A percentile compares a stretch with the other conserved stretches of the same genome.
Evolutionary conservation across 2,329 filamentous ascomycete genomes (phyloP).

Genomic region (Scedosporium apiospermum): DNA sequence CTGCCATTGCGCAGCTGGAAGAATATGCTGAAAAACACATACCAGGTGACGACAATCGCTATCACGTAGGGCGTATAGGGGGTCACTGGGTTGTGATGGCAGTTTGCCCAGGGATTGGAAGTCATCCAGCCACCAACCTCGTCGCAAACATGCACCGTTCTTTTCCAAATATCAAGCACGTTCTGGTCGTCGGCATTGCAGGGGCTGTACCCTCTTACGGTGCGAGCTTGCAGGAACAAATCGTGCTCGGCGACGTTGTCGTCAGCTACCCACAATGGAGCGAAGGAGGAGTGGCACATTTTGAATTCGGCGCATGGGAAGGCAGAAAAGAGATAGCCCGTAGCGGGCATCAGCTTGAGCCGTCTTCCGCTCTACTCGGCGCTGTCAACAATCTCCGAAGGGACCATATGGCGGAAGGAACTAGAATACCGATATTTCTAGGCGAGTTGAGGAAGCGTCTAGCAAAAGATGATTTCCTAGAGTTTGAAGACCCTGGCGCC

Average conservation of each 20-base stretch:
- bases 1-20: not conserved
- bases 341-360: not conserved
- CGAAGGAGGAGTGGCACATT: not conserved
- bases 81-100: not conserved
- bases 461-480: too few relatives aligned
- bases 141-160: not conserved
- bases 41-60: not conserved
- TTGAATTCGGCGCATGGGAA: not conserved
- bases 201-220: not conserved
- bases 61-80: not conserved
- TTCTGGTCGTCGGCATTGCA: not conserved
- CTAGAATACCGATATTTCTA: not conserved
- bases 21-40: not conserved
- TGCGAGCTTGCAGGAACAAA: not conserved
- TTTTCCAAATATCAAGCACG: not conserved
- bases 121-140: not conserved
- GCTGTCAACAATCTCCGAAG: not conserved
- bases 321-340: not conserved
- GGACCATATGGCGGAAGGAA: not conserved
- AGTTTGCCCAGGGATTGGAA: not conserved
- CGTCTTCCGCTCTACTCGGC: not conserved
- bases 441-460: not conserved
- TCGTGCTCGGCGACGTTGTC: not conserved
- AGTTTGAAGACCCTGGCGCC: not conserved
- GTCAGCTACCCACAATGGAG: not conserved